phyloP scores from a whole-genome alignment of 1,284 basidiomycete genomes.

The Moesziomyces aphidis region DNA sequence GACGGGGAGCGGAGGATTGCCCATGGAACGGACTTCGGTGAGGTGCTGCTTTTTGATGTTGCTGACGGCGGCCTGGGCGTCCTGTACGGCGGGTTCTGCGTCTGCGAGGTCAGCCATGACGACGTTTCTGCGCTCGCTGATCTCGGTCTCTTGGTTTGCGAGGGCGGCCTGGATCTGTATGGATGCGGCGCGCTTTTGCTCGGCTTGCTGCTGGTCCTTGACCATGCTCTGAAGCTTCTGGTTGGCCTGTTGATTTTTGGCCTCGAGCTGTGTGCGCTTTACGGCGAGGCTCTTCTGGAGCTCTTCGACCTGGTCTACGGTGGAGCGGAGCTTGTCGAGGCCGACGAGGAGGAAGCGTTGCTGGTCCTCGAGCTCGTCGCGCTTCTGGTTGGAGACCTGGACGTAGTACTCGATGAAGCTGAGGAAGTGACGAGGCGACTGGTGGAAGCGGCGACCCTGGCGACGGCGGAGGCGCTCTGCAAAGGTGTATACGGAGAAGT shows the following conservation, averaged over 20 bases:
- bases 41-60: conserved; percentile 98
- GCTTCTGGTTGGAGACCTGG: conserved; percentile 93
- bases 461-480: conserved; percentile 88
- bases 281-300: conserved; percentile 93
- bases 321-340: conserved; percentile 94
- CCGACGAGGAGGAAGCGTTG: conserved; percentile 98
- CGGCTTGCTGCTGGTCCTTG: conserved; percentile 96
- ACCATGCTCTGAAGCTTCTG: conserved; percentile 99
- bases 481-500: conserved; percentile 88
- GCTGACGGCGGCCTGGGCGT: conserved; percentile 93
- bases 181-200: conserved; percentile 95
- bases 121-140: conserved; percentile 85
- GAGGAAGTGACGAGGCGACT: conserved; percentile 97
- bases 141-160: conserved; percentile 88
- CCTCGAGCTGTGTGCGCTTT: conserved; percentile 90
- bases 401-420: conserved; percentile 99
- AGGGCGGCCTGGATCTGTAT: conserved; percentile 95
- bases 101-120: conserved; percentile 97
- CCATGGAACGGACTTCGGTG: conserved; percentile 97
- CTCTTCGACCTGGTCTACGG: conserved; percentile 81
- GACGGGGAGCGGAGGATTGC: conserved; percentile 96
- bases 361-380: conserved; percentile 98
- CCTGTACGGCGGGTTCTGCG: conserved; percentile 95
- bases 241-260: conserved; percentile 94
- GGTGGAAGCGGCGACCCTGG: conserved; percentile 93